These are phyloP conservation scores for Citrus medica DNA, from an alignment of 345 rosid species.

Conservation along the genomic window DNA sequence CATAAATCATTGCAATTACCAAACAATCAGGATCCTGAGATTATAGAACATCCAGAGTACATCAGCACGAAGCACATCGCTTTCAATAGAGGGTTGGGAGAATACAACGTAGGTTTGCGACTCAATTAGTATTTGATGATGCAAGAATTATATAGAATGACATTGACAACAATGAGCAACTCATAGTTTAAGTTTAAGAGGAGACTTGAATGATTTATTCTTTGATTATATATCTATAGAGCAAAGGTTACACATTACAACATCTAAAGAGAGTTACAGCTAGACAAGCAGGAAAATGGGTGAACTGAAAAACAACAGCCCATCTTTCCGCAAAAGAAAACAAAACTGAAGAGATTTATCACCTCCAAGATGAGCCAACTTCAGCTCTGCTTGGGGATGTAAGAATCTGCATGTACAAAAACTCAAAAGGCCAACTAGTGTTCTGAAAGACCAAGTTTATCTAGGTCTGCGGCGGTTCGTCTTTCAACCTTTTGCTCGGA, in stretches of 20 bases:
- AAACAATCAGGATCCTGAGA: no score
- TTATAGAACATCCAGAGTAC: no score
- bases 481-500: conserved; percentile 31
- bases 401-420: conserved; percentile 2
- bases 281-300: neutral
- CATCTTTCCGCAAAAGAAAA: conserved; percentile 11
- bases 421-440: neutral
- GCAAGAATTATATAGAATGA: no score
- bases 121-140: no score
- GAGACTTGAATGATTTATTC: neutral
- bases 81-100: no score
- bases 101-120: no score
- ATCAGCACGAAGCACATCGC: neutral
- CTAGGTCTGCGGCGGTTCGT: conserved; percentile 5
- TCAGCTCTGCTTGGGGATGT: neutral
- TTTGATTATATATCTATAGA: neutral
- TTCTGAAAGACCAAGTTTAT: no score
- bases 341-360: neutral
- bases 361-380: conserved; percentile 1
- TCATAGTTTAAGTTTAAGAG: neutral
- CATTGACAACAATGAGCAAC: no score
- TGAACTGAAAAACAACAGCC: neutral
- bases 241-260: neutral
- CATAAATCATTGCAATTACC: no score
- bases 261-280: neutral